Evolutionary conservation across 192 early-diverging fungal species (phyloP), one percentile per base, ranked within the genome.

Genomic region (Mortierella hygrophila): DNA sequence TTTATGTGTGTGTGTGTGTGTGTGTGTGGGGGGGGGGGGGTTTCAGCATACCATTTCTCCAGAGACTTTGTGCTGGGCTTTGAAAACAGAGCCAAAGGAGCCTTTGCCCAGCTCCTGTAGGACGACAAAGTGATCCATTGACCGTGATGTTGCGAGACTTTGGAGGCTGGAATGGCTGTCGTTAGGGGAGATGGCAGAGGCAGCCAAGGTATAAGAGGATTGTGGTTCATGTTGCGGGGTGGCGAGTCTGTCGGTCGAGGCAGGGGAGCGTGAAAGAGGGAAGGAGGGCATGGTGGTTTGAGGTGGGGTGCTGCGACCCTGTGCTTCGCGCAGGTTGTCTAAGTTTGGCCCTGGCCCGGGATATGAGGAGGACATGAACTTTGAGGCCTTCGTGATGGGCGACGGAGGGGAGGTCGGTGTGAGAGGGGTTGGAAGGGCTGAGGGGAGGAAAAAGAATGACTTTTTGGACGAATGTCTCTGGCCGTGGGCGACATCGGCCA

Each of bases 11-110:
- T 15, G 1, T 46, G 7, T 46, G 44, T 46, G 44, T 8, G 11
- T 46, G 44, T 15, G 20, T 20, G 26, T 10, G 37, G 41, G 73
- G n/a, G 26, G 26, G 21, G n/a, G 35, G 21, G 49, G 49, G 60
- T 65, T 65, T 65, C 60, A 65, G 60, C 60, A 15, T 90, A 97
- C 96, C 88, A 88, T 89, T 75, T 95, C 93, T 32, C 93, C 90
- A 26, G 92, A 93, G n/a, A 86, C 77, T 60, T 85, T 92, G 75
- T 97, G 92, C 70, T 89, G 80, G 0, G 94, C 96, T 79, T 89
- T 88, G 65, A 94, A 87, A 10, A 97, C 97, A 11, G 93, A 90
- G 8, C 97, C 97, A 89, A 97, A 97, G 1, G 95, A 94, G 4
- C 97, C 97, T 79, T 95, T 92, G 26, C 97, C 97, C 18, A 97